phyloP scores from a whole-genome alignment of 257 asterid genomes.

The Solanum paucissectum region DNA sequence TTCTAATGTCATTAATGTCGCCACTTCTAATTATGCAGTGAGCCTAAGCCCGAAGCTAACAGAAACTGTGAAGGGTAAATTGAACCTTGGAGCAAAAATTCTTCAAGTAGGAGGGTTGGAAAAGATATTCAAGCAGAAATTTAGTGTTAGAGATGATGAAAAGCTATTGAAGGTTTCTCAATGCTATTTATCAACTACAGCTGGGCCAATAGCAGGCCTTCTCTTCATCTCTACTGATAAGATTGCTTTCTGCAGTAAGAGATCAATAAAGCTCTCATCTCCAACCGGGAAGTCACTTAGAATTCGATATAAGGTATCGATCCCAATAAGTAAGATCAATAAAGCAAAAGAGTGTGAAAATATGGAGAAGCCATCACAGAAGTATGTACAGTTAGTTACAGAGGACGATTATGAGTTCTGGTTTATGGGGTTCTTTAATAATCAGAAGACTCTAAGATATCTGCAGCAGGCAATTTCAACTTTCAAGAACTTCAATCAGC shows the following conservation, averaged over 20 bases:
- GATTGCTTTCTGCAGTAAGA: conserved; percentile 8
- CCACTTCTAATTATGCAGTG: conserved; percentile 17
- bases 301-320: conserved; percentile 10
- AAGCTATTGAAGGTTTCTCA: conserved; percentile 11
- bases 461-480: conserved; percentile 17
- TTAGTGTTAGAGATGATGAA: conserved; percentile 4
- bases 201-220: conserved; percentile 6
- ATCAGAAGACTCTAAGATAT: conserved; percentile 17
- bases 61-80: conserved; percentile 38
- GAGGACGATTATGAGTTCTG: conserved; percentile 38
- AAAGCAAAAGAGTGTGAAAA: conserved; percentile 16
- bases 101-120: conserved; percentile 7
- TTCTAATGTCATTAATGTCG: too few relatives aligned
- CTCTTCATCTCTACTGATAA: conserved; percentile 9
- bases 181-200: conserved; percentile 12
- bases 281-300: background rate
- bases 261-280: conserved; percentile 4
- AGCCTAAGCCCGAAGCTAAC: conserved; percentile 31
- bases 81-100: conserved; percentile 32
- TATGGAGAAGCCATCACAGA: conserved; percentile 24
- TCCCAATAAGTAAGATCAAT: conserved; percentile 27
- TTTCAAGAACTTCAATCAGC: background rate
- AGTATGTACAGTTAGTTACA: conserved; percentile 30
- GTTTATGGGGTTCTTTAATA: conserved; percentile 54
- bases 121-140: conserved; percentile 9